Percentiles rank a stretch among this genome's conserved stretches.
phyloP scores from a whole-genome alignment of 148 eudicot genomes.

The Hydrangea macrophylla region DNA sequence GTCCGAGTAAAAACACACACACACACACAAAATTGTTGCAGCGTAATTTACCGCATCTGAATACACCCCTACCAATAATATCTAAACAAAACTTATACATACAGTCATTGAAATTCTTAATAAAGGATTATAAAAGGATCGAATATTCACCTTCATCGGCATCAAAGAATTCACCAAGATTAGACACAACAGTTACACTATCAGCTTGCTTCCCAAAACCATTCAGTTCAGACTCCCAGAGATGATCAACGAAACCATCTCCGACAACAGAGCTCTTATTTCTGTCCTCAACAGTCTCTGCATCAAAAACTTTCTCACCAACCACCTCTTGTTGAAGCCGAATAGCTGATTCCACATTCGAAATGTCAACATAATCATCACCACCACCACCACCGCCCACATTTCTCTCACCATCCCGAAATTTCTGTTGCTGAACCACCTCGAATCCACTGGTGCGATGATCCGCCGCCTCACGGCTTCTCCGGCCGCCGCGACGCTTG shows the following conservation, averaged over 20 bases:
- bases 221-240: conserved; percentile 17
- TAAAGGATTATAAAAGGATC: not conserved
- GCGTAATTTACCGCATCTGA: no score
- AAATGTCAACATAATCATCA: not conserved
- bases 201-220: conserved; percentile 16
- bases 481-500: conserved; percentile 40
- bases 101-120: no score
- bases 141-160: conserved; percentile 36
- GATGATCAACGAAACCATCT: conserved; percentile 22
- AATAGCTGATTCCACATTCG: not conserved
- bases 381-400: not conserved
- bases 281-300: not conserved
- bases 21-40: no score
- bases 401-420: not conserved
- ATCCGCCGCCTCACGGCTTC: not conserved
- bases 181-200: conserved; percentile 24
- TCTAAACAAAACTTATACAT: no score
- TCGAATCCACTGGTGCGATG: conserved; percentile 12
- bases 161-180: conserved; percentile 42
- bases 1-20: no score
- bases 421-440: not conserved
- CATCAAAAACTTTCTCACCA: conserved; percentile 7
- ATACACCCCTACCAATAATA: no score
- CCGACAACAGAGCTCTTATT: conserved; percentile 12
- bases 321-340: conserved; percentile 6